Base-by-base conservation (phyloP, 2,329 filamentous ascomycete species). In the Aureobasidium uvarum region DNA sequence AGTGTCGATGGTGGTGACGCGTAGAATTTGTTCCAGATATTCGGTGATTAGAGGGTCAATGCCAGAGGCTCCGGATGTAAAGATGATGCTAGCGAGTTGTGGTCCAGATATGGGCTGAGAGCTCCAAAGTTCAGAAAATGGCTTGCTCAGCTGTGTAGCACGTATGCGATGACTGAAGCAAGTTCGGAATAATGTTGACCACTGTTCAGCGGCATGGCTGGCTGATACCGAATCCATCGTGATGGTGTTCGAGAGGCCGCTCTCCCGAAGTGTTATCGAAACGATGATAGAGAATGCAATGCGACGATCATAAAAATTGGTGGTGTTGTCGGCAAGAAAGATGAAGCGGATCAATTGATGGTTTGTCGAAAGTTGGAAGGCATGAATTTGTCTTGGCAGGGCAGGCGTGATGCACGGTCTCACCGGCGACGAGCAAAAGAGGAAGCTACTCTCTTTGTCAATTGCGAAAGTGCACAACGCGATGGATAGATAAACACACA, bases 21-120 rank as follows among this genome's bases (percentile, higher is more conserved):
- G 66, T 51, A 76, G 64, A 11, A 75, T 67, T 18, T 67, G 60
- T 5, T 71, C 67, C 25, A 71, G 67, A 62, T 76, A 76, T 10
- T 63, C 64, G 54, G 70, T 69, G 2, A 75, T 64, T 16, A 74
- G 62, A 20, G 73, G 71, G 58, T 74, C 73, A 33, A 66, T 50
- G 14, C 62, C 52, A 25, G 41, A 52, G 5, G 62, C 48, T 36
- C 65, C 65, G 36, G 62, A 68, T 10, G 36, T 41, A 3, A 69
- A 46, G 16, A 68, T 39, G 23, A 66, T 41, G 13, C 20, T 52
- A 13, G 64, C 65, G 11, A 69, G 25, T 11, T 56, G 38, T 6
- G 31, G 11, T 14, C 65, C 64, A 14, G 66, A 3, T 8, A 69
- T 56, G 8, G 55, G 64, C 16, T 41, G 23, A 6, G 23, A 36